Conservation (phyloP, 805 yeast species). For the Diddensiella santjacobensis region DNA sequence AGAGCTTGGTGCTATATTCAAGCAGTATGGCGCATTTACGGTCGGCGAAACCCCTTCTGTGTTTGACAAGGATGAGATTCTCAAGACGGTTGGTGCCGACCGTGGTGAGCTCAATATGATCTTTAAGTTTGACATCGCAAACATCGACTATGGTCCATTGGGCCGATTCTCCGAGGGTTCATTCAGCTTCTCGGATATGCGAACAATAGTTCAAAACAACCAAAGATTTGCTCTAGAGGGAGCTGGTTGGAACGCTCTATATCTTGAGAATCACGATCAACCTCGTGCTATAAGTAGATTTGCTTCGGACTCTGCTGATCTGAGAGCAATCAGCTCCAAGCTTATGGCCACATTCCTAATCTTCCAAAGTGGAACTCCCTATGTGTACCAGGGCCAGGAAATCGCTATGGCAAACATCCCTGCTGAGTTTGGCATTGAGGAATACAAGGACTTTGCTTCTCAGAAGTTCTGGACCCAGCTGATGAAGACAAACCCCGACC, state of each 20-base stretch:
- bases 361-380: constrained; percentile 51
- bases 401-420: constrained; percentile 53
- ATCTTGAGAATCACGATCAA: constrained; percentile 57
- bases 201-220: constrained; percentile 3
- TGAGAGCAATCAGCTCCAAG: constrained; percentile 43
- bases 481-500: constrained; percentile 4
- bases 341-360: constrained; percentile 44
- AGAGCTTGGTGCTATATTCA: constrained; percentile 44
- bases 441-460: constrained; percentile 49
- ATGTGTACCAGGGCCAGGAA: constrained; percentile 59
- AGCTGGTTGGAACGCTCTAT: constrained; percentile 52
- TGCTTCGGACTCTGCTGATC: constrained; percentile 36
- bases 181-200: constrained; percentile 8
- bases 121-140: constrained; percentile 25
- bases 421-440: constrained; percentile 39
- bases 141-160: constrained; percentile 1
- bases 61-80: background rate
- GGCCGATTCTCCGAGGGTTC: background rate
- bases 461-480: constrained; percentile 18
- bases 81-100: constrained; percentile 24
- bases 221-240: constrained; percentile 10
- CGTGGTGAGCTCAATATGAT: constrained; percentile 28
- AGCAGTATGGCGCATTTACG: constrained; percentile 50
- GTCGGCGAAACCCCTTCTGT: constrained; percentile 53
- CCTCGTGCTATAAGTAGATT: constrained; percentile 51